Base-by-base conservation (phyloP, 2,329 filamentous ascomycete species). In the Ophioceras dolichostomum region DNA sequence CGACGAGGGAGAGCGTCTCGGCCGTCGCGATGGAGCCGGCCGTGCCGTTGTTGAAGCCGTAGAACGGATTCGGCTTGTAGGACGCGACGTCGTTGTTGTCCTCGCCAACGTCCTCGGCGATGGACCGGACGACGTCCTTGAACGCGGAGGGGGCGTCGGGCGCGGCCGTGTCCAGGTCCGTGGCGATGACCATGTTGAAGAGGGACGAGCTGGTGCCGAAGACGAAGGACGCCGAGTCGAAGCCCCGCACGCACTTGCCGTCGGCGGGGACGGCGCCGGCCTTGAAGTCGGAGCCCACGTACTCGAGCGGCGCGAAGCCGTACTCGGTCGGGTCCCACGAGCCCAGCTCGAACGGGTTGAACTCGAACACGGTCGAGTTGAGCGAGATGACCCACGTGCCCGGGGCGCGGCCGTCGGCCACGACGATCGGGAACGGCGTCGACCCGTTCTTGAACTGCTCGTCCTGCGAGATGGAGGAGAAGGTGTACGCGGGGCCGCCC, bases 161-260 rank as follows among this genome's bases (percentile, higher is more conserved):
- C 7, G 12, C 10, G 2, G 70, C 52, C 19, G 60, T 57, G 17
- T 58, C 55, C 9, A 55, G 50, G 5, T 54, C 48, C 26, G 54
- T 56, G 45, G 84, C 70, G 14, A 94, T 59, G 48, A 83, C 72
- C 48, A 77, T 66, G 60, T 94, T 94, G 68, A 94, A 94, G 2
- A 94, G 67, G 1, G 83, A 81, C 1, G 79, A 85, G 17, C 80
- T 86, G 0, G 87, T 94, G 36, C 87, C 87, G 75, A 94, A 86
- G 19, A 94, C 65, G 51, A 74, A 94, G 6, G 84, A 84, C 18
- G 73, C 72, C 48, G 87, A 87, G 58, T 94, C 88, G 44, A 87
- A 87, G 1, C 88, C 88, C 7, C 70, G 65, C 13, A 93, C 69
- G 51, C 88, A 94, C 20, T 60, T 54, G 31, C 71, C 68, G 39